Base-by-base conservation (phyloP, 257 asterid genomes). In the Marsdenia floribunda region DNA sequence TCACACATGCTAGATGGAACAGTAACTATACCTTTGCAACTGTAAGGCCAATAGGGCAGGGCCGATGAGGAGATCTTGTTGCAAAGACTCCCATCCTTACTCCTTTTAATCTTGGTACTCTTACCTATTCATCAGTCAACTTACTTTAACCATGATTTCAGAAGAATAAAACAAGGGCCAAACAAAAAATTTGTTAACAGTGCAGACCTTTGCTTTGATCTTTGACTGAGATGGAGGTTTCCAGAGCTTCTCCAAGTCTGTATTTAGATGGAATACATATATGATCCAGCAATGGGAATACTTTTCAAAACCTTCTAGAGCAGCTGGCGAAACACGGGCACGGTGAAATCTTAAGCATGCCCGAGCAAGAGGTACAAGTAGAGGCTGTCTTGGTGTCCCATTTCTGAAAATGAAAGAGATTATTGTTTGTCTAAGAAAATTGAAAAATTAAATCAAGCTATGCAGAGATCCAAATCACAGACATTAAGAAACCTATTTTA, bases 51-150 rank as follows among this genome's bases (percentile, higher is more conserved):
- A 95, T 87, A 24, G 98, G 98, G 80, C 97, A 90, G 35, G 90
- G 98, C 16, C 99, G 98, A 84, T 95, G 99, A n/a, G 99, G 99
- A 80, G 99, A 86, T 83, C 99, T 88, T 11, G 99, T 90, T 58
- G 98, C 97, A 85, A 95, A 95, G 73, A 95, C 89, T 68, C 98
- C 99, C 85, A 88, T 80, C 84, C 83, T 92, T 77, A 84, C 93
- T 64, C 99, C 99, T 71, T 88, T 83, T 71, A 95, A 86, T 72
- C 88, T 87, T 16, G 99, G 99, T 60, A 95, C 97, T 83, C 93
- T 89, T 66, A 95, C 99, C 98, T 91, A 71, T 78, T 70, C 76
- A 81, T 70, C 73, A 60, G 77, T 68, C 50, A 69, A 74, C 54
- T 47, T 68, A 47, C 21, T 13, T 37, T 24, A 13, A 35, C 74